A percentile compares a stretch with the other conserved stretches of the same genome.
Evolutionary conservation across 2,329 filamentous ascomycete species (phyloP).

Genomic region (Proliferodiscus dingleyae): DNA sequence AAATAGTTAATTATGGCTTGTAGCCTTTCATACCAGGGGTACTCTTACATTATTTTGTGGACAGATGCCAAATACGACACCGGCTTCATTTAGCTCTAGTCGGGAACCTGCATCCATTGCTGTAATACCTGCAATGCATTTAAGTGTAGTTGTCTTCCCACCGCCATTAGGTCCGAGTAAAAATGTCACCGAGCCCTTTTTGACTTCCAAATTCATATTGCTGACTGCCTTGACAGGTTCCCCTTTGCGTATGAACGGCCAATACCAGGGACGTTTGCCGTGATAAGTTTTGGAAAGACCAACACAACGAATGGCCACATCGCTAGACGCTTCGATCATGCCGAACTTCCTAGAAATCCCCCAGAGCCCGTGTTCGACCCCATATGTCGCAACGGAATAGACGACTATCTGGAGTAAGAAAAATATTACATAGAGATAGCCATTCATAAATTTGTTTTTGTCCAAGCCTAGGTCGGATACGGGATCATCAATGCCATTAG

Average conservation of each 20-base stretch:
- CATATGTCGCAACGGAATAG: slow-evolving; percentile 51
- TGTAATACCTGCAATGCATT: slow-evolving; percentile 58
- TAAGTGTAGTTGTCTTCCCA: slow-evolving; percentile 62
- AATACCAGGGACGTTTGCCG: slow-evolving; percentile 24
- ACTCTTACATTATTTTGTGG: slow-evolving; percentile 25
- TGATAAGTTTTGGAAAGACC: slow-evolving; percentile 23
- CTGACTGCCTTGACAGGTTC: slow-evolving; percentile 54
- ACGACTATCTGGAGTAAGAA: slow-evolving; percentile 53
- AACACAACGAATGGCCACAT: slow-evolving; percentile 24
- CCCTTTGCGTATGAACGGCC: slow-evolving; percentile 20
- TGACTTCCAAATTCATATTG: slow-evolving; percentile 49
- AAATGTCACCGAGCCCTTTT: slow-evolving; percentile 58
- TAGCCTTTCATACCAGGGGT: not conserved
- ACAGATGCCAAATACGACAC: slow-evolving; percentile 25
- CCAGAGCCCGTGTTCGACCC: slow-evolving; percentile 55
- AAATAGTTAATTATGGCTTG: slow-evolving; percentile 42
- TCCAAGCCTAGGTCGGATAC: slow-evolving; percentile 37
- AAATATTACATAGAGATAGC: slow-evolving; percentile 54
- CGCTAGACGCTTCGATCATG: slow-evolving; percentile 22
- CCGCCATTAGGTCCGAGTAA: slow-evolving; percentile 61
- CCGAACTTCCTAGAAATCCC: slow-evolving; percentile 36
- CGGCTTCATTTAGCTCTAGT: slow-evolving; percentile 24
- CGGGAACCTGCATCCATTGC: slow-evolving; percentile 48
- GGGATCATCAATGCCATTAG: not conserved
- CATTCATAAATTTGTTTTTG: slow-evolving; percentile 53